Percentiles rank a stretch among this genome's conserved stretches.
These are phyloP conservation scores for Nitzschia putrida DNA, from an alignment of 108 stramenopile species.

Conservation along the genomic window DNA sequence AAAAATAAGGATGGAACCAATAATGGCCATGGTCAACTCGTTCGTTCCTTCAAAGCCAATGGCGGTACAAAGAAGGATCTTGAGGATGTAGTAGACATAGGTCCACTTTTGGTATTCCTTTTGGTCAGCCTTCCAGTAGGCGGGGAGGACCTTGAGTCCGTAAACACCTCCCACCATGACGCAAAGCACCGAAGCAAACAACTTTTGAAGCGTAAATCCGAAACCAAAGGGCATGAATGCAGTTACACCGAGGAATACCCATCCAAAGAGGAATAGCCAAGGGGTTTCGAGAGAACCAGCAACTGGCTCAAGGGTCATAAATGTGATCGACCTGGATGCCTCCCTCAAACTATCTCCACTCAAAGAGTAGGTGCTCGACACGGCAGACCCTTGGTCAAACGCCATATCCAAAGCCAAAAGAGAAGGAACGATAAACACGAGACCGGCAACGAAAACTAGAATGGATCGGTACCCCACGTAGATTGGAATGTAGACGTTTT, in stretches of 20 bases:
- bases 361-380: constrained; percentile 9
- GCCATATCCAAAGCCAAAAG: constrained; percentile 25
- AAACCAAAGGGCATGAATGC: constrained; percentile 30
- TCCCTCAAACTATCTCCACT: constrained; percentile 14
- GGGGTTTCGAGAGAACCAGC: constrained; percentile 31
- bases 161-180: constrained; percentile 9
- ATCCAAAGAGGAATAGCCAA: constrained; percentile 14
- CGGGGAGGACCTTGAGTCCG: constrained; percentile 14
- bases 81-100: constrained; percentile 21
- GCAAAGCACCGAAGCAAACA: constrained; percentile 12
- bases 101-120: constrained; percentile 11
- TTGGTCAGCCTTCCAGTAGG: constrained; percentile 22
- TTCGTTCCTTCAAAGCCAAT: constrained; percentile 21
- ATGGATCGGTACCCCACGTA: constrained; percentile 13
- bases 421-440: constrained; percentile 27
- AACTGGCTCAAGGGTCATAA: constrained; percentile 6
- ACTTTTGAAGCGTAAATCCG: constrained; percentile 24
- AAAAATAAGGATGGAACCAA: constrained; percentile 23
- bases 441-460: constrained; percentile 21
- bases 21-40: constrained; percentile 11
- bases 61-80: constrained; percentile 2
- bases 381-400: constrained; percentile 26
- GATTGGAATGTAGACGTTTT: constrained; percentile 24
- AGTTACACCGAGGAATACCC: constrained; percentile 24
- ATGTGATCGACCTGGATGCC: background rate